Base-by-base conservation (phyloP, 2,329 filamentous ascomycete genomes). In the Uncinocarpus reesii region DNA sequence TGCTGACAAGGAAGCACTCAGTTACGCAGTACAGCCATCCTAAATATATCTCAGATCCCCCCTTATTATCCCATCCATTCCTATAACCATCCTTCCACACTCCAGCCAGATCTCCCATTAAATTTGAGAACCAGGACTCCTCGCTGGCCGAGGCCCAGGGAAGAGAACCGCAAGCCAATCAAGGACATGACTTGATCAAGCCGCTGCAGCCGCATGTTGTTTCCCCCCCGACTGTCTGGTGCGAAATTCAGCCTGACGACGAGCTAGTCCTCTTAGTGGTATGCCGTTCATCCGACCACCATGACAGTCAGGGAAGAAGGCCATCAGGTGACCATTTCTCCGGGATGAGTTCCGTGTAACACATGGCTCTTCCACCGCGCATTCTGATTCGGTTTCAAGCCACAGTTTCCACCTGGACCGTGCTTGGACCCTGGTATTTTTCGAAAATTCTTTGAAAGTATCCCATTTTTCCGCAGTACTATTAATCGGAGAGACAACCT, bases 301-400 rank as follows among this genome's bases (percentile, higher is more conserved):
- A 21, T 10, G 18, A 18, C 18, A 23, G 1, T 3, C 7, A 20
- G 11, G 26, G 26, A 29, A 11, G 1, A 23, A 21, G n/a, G 10
- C 4, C 20, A 42, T 42, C 38, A 42, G 38, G n/a, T 24, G 38
- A 42, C 38, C 24, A 32, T 32, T 42, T 21, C 26, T 32, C 40
- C 35, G 35, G 26, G 28, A 42, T 28, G 38, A 16, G 28, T 42
- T 42, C 40, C 28, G 28, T 42, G 40, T 42, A 42, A 42, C 40
- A 42, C 40, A 24, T 40, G 40, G 24, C 26, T 31, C 28, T 32
- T 6, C 4, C 10, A 21, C 16, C 23, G 16, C n/a, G n/a, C n/a
- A n/a, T 23, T 42, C 11, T 32, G 40, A 42, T 42, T 42, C 26
- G 26, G 16, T 42, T 36, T 40, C 37, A 42, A 29, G 24, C 38